Conservation (phyloP, 2,329 filamentous ascomycete species). For the Aspergillus ochraceus region DNA sequence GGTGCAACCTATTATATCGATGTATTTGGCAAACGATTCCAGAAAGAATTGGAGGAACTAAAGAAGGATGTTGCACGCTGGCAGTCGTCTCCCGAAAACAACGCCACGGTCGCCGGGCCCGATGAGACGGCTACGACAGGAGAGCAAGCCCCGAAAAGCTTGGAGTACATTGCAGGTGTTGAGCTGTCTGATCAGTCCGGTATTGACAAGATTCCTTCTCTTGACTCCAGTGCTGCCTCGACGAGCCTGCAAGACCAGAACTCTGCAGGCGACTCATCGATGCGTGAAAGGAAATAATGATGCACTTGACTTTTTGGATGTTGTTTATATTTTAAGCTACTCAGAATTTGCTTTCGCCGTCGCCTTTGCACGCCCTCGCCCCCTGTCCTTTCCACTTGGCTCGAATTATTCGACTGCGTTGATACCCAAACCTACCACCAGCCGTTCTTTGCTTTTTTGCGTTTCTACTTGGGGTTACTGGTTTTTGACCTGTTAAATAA, state of each 20-base stretch:
- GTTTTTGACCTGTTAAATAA: neutral
- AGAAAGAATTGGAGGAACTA: constrained; percentile 90
- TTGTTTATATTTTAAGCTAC: neutral
- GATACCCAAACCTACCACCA: neutral
- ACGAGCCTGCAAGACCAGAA: constrained; percentile 24
- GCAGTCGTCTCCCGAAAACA: constrained; percentile 56
- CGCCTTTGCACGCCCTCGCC: neutral
- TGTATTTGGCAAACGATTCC: constrained; percentile 93
- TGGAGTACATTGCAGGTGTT: constrained; percentile 9
- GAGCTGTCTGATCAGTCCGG: constrained; percentile 26
- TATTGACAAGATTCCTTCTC: constrained; percentile 38
- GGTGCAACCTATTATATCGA: constrained; percentile 98
- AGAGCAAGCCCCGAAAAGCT: constrained; percentile 22
- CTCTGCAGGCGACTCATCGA: constrained; percentile 2
- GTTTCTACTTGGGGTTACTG: neutral
- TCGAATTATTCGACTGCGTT: neutral
- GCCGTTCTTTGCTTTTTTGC: neutral
- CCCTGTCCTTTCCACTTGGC: neutral
- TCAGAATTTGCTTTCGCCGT: neutral
- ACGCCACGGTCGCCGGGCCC: constrained; percentile 28
- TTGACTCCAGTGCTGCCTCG: constrained; percentile 32
- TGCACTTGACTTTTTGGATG: constrained; percentile 4
- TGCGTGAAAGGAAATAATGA: constrained; percentile 28
- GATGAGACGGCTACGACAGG: constrained; percentile 22
- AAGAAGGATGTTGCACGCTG: constrained; percentile 86